Evolutionary conservation across 2,329 filamentous ascomycete genomes (phyloP).

Genomic region (Botrytis fragariae): DNA sequence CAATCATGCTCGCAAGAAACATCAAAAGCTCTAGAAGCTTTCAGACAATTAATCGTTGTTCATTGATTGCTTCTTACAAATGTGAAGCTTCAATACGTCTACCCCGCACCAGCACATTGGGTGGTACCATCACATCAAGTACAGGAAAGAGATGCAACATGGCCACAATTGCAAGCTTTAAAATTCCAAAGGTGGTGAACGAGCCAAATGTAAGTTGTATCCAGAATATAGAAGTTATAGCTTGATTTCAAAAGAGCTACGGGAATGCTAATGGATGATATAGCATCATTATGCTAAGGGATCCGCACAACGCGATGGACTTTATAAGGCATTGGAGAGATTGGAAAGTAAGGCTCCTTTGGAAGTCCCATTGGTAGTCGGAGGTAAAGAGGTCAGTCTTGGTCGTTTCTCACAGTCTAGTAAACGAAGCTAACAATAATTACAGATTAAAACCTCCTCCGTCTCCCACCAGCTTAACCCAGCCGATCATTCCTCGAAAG

Average conservation of each 20-base stretch:
- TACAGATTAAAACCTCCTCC: constrained; percentile 63
- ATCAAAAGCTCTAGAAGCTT: constrained; percentile 32
- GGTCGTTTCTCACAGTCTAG: not conserved
- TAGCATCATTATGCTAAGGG: constrained; percentile 89
- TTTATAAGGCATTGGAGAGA: constrained; percentile 69
- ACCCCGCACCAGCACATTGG: constrained; percentile 28
- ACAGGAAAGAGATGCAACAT: constrained; percentile 25
- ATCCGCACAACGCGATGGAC: constrained; percentile 72
- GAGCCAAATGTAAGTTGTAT: constrained; percentile 81
- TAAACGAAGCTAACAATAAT: constrained; percentile 8
- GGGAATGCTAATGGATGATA: constrained; percentile 21
- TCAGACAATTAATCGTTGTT: constrained; percentile 27
- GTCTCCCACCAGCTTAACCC: constrained; percentile 77
- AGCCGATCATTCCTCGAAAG: constrained; percentile 68
- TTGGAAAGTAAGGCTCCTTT: constrained; percentile 68
- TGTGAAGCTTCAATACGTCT: constrained; percentile 24
- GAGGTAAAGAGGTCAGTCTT: constrained; percentile 68
- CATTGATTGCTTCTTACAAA: constrained; percentile 21
- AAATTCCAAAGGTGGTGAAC: constrained; percentile 81
- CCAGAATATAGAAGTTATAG: not conserved
- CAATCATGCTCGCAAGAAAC: constrained; percentile 19
- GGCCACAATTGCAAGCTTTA: constrained; percentile 69
- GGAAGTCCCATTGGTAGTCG: constrained; percentile 79
- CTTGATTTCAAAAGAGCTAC: not conserved
- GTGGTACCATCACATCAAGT: not conserved